phyloP scores from a whole-genome alignment of 495 filamentous ascomycete species.

The Penicillium flavigenum region DNA sequence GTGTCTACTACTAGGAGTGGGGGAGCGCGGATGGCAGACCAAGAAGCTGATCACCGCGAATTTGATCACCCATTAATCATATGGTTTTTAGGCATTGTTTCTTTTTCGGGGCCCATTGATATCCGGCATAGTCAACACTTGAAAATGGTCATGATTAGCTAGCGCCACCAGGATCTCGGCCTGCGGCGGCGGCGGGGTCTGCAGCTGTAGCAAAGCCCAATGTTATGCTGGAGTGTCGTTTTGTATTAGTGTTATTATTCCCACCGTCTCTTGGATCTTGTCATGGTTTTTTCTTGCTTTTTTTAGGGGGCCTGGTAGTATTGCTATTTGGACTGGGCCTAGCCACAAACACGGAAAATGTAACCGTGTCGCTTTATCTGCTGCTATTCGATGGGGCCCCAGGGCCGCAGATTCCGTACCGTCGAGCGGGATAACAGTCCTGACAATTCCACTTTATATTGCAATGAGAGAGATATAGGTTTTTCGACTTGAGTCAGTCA shows the following conservation, averaged over 20 bases:
- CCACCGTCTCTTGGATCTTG: constrained; percentile 9
- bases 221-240: neutral
- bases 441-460: neutral
- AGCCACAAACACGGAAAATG: constrained; percentile 10
- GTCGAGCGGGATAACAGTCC: neutral
- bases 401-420: neutral
- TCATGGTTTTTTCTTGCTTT: constrained; percentile 2
- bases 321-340: constrained; percentile 14
- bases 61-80: neutral
- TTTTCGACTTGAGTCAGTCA: neutral
- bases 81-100: neutral
- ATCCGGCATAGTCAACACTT: neutral
- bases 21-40: constrained; percentile 8
- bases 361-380: neutral
- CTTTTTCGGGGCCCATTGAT: neutral
- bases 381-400: neutral
- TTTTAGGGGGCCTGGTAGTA: neutral
- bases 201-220: constrained; percentile 9
- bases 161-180: constrained; percentile 2
- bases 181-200: neutral
- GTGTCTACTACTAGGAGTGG: constrained; percentile 10
- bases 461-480: neutral
- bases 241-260: neutral
- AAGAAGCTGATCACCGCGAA: constrained; percentile 1
- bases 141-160: constrained; percentile 1